Percentiles rank a stretch among this genome's conserved stretches.
Conservation (phyloP, 1,139 yeast genomes). For the Pneumocystis oryctolagi region DNA sequence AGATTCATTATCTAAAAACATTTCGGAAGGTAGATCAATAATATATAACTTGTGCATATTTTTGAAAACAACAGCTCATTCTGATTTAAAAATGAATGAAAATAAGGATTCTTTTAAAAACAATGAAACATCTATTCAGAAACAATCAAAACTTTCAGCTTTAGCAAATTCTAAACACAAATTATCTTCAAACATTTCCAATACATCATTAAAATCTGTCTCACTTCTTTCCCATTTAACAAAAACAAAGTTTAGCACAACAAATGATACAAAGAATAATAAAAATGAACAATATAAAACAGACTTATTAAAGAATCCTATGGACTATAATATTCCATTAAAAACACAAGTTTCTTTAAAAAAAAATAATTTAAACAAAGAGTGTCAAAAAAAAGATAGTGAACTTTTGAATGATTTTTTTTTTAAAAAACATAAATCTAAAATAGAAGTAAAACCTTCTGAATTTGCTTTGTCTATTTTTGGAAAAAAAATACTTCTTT, state of each 20-base stretch:
- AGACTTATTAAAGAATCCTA: not conserved
- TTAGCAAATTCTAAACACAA: not conserved
- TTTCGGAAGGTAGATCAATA: not conserved
- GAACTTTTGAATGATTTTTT: not conserved
- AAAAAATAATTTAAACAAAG: not conserved
- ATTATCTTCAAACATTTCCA: not conserved
- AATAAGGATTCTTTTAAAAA: not conserved
- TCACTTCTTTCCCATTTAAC: not conserved
- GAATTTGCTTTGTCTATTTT: not conserved
- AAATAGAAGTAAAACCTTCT: not conserved
- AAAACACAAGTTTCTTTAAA: not conserved
- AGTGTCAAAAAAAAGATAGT: not conserved
- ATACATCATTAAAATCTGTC: not conserved
- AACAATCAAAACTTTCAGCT: not conserved
- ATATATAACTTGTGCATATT: not conserved
- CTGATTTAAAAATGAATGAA: not conserved
- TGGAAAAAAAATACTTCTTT: not conserved
- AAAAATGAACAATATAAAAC: not conserved
- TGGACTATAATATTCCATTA: not conserved
- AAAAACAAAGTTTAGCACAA: not conserved
- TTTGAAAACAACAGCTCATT: not conserved
- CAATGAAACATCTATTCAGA: not conserved
- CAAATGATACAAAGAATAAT: not conserved
- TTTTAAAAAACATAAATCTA: not conserved
- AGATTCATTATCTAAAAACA: not conserved